Conservation (phyloP, 257 asterid genomes). For the Penstemon newberryi region DNA sequence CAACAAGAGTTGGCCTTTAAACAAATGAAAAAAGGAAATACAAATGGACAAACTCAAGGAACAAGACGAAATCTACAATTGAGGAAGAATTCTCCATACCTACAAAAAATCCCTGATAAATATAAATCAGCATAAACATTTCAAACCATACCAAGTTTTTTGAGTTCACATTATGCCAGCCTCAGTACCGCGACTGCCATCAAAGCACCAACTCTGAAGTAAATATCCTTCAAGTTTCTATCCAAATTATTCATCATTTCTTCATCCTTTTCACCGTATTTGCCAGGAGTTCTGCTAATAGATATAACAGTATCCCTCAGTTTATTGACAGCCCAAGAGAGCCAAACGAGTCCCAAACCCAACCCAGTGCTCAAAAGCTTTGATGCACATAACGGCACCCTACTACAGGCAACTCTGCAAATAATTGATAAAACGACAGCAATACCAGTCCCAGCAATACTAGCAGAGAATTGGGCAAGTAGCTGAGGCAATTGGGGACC, state of each 20-base stretch:
- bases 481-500: slow-evolving; percentile 69
- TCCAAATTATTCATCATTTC: slow-evolving; percentile 65
- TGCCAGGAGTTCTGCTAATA: slow-evolving; percentile 54
- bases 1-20: background rate
- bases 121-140: background rate
- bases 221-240: slow-evolving; percentile 59
- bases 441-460: slow-evolving; percentile 87
- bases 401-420: slow-evolving; percentile 60
- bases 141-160: background rate
- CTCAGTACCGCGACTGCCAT: slow-evolving; percentile 62
- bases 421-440: slow-evolving; percentile 67
- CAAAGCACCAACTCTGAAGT: slow-evolving; percentile 58
- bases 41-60: background rate
- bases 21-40: background rate
- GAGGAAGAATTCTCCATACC: background rate
- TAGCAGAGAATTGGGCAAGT: slow-evolving; percentile 73
- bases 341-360: slow-evolving; percentile 87
- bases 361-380: slow-evolving; percentile 66
- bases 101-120: background rate
- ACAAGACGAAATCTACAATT: background rate
- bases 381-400: slow-evolving; percentile 55
- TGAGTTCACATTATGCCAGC: slow-evolving; percentile 41
- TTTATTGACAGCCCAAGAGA: slow-evolving; percentile 75
- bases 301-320: slow-evolving; percentile 67
- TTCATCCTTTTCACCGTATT: slow-evolving; percentile 42